Conservation (phyloP, 2,329 filamentous ascomycete genomes). For the Cladosporium sp. region DNA sequence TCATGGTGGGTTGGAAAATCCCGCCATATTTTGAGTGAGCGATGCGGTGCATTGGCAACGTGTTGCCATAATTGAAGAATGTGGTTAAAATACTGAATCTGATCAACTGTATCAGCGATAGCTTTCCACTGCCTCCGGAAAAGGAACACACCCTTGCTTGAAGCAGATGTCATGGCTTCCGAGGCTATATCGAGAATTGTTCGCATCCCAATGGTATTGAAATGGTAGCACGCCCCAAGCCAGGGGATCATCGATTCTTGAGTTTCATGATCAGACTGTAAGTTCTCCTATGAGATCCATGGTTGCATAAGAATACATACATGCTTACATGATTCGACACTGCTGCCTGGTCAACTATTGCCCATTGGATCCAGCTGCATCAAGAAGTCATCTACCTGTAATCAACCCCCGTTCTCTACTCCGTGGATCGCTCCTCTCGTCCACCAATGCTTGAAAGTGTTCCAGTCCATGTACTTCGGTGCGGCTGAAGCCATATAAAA, state of each 20-base stretch:
- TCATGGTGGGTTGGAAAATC: slow-evolving; percentile 83
- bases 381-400: slow-evolving; percentile 49
- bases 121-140: neutral
- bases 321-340: slow-evolving; percentile 87
- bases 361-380: neutral
- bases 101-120: neutral
- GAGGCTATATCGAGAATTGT: slow-evolving; percentile 80
- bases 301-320: slow-evolving; percentile 54
- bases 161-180: slow-evolving; percentile 96
- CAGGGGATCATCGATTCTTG: slow-evolving; percentile 85
- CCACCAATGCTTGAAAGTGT: slow-evolving; percentile 68
- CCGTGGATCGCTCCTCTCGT: slow-evolving; percentile 64
- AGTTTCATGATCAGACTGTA: slow-evolving; percentile 18
- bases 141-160: slow-evolving; percentile 64
- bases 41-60: slow-evolving; percentile 79
- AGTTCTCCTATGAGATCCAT: neutral
- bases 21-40: slow-evolving; percentile 77
- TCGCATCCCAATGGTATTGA: slow-evolving; percentile 64
- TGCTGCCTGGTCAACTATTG: slow-evolving; percentile 5
- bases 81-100: slow-evolving; percentile 56
- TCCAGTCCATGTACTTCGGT: slow-evolving; percentile 75
- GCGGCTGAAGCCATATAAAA: slow-evolving; percentile 69
- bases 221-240: slow-evolving; percentile 87
- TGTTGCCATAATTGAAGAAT: slow-evolving; percentile 88
- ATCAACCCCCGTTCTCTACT: slow-evolving; percentile 71